Evolutionary conservation across 208 protist species (phyloP), one percentile per base, ranked within the genome.

Genomic region (Wallacemonas collosoma): DNA sequence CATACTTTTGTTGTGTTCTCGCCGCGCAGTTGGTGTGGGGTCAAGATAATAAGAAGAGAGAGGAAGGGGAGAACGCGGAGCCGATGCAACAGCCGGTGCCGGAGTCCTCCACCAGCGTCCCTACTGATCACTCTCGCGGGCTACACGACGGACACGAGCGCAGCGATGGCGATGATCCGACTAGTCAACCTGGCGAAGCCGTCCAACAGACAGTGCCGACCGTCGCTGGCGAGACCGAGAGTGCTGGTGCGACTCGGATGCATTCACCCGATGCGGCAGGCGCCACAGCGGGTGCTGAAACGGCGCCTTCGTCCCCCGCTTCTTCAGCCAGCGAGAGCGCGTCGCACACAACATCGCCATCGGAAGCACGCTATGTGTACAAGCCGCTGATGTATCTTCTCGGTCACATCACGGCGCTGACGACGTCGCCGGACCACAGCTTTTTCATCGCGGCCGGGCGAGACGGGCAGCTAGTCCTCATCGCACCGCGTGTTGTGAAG

Each of bases 351-450:
- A 26, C 26, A 26, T 26, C 26, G 26, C 26, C 26, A 26, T 26
- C 26, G 26, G 26, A 26, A 26, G 36, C 56, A 2, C 56, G 11
- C 14, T 36, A n/a, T 38, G 53, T 58, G 6, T 8, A 58, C 53
- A 58, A 5, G 26, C 36, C 57, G 60, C 40, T 69, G 36, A 4
- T 5, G 38, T n/a, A 50, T n/a, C 41, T 74, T 15, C 56, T 73
- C 12, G 47, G 58, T 7, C 2, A 58, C 38, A 35, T 70, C 41
- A 73, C 57, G 36, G 65, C 74, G 15, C 26, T 76, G 14, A 65
- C 74, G 35, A 39, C 80, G 0, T 80, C 74, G 39, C 79, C 79
- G n/a, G 58, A 69, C n/a, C 79, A 83, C 71, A 71, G 70, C 43
- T 83, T 83, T 45, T 83, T 79, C 54, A 36, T 83, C 4, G 71